These are phyloP conservation scores for Euphorbia corollata DNA, from an alignment of 441 rosid genomes.

Conservation along the genomic window DNA sequence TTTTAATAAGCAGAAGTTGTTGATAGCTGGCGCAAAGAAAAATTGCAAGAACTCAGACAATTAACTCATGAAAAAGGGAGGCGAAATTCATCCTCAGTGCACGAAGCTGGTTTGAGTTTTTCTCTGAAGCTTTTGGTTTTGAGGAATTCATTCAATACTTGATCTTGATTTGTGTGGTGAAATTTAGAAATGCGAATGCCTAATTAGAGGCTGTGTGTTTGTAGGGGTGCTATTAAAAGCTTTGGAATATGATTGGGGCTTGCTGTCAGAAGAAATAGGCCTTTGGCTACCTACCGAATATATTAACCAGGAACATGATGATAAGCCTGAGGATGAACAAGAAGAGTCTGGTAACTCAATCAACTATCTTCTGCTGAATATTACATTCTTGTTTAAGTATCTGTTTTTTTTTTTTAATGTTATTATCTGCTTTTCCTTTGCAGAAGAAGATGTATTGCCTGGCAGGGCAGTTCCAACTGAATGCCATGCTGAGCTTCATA, in stretches of 20 bases:
- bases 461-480: slow-evolving; percentile 77
- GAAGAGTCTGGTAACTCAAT: slow-evolving; percentile 57
- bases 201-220: slow-evolving; percentile 17
- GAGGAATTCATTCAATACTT: slow-evolving; percentile 6
- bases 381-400: not conserved
- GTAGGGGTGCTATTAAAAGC: slow-evolving; percentile 63
- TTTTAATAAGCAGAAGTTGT: slow-evolving; percentile 55
- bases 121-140: slow-evolving; percentile 15
- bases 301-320: slow-evolving; percentile 63
- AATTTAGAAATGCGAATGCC: slow-evolving; percentile 1
- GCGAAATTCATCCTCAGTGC: slow-evolving; percentile 41
- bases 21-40: slow-evolving; percentile 88
- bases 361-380: slow-evolving; percentile 11
- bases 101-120: slow-evolving; percentile 63
- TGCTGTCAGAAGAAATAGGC: slow-evolving; percentile 72
- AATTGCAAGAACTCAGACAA: slow-evolving; percentile 54
- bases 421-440: not conserved
- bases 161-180: not conserved
- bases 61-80: slow-evolving; percentile 36
- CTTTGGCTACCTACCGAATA: slow-evolving; percentile 78
- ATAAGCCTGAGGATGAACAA: slow-evolving; percentile 74
- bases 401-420: not conserved
- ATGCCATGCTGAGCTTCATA: slow-evolving; percentile 76
- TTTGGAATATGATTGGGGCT: slow-evolving; percentile 72
- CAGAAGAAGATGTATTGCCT: slow-evolving; percentile 71